Base-by-base conservation (phyloP, 306 rosid species). In the Citrullus amarus region DNA sequence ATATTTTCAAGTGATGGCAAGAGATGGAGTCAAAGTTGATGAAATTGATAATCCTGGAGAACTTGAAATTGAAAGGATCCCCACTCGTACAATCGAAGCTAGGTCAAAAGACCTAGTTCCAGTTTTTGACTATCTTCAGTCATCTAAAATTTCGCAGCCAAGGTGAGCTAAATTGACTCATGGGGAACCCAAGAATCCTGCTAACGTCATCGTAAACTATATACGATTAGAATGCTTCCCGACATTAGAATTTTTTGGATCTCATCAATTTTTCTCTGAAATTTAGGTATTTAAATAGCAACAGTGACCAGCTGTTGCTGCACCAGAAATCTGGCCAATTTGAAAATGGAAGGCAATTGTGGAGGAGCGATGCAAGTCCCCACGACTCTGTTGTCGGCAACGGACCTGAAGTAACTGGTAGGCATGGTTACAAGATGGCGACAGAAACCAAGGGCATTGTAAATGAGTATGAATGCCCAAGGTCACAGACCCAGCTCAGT, bases 81-180 rank as follows among this genome's bases (percentile, higher is more conserved):
- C 91, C 7, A 88, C 96, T 59, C 82, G 82, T 78, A 87, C 79
- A 85, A 81, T 91, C 78, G 93, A 91, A 87, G 92, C 92, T 70
- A 86, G 98, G 83, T 82, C 97, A 41, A 96, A 89, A 84, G 81
- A 82, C 85, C 83, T 92, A 80, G 83, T 96, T 85, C 99, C 99
- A 8, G 86, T 91, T 83, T 88, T 83, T 76, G 92, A 95, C 86
- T 83, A 86, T 85, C 68, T 88, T 74, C 90, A 85, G 78, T 68
- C 80, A 56, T 84, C 92, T 46, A 90, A 80, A 82, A 53, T 79
- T 66, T 89, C 83, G 16, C 89, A 86, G 77, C 80, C 87, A 83
- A 92, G 98, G 97, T 91, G 75, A 62, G 85, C 36, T 39, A 50
- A 57, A 36, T 28, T 14, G 54, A n/a, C 10, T 34, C 22, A 1